A percentile compares a stretch with the other conserved stretches of the same genome.
phyloP scores from a whole-genome alignment of 345 rosid species.

The Aquilaria sinensis region DNA sequence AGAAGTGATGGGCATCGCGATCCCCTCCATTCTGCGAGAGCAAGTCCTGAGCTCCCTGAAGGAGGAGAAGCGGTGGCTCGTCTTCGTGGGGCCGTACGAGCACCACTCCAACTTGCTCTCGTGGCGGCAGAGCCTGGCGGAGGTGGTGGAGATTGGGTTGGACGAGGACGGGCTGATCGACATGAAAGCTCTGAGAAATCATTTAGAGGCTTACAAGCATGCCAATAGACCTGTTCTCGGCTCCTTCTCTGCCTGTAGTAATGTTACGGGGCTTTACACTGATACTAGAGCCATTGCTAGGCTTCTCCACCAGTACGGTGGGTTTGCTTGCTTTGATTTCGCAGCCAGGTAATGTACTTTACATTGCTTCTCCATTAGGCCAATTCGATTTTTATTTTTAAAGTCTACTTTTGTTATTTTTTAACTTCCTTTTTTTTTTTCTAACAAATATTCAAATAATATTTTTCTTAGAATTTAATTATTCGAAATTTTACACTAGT shows the following conservation, averaged over 20 bases:
- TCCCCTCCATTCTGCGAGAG: conserved; percentile 33
- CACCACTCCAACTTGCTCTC: conserved; percentile 58
- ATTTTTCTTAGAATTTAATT: too few relatives aligned
- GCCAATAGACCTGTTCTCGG: conserved; percentile 35
- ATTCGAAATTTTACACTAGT: too few relatives aligned
- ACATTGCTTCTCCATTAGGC: too few relatives aligned
- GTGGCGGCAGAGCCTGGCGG: conserved; percentile 50
- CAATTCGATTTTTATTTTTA: neutral
- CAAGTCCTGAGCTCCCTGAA: conserved; percentile 21
- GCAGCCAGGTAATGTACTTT: conserved; percentile 33
- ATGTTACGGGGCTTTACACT: conserved; percentile 35
- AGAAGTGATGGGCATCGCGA: conserved; percentile 43
- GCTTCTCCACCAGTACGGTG: conserved; percentile 41
- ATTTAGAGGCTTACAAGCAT: conserved; percentile 15
- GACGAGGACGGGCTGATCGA: conserved; percentile 28
- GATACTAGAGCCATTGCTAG: conserved; percentile 35
- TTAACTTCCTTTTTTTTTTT: neutral
- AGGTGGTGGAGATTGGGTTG: conserved; percentile 44
- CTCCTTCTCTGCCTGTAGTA: conserved; percentile 56
- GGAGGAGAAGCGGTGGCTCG: conserved; percentile 43
- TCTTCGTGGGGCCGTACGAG: conserved; percentile 51
- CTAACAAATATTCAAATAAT: too few relatives aligned
- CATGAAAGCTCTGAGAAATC: conserved; percentile 17
- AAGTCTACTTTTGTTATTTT: neutral
- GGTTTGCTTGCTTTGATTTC: conserved; percentile 46